Conservation (phyloP, 1,284 basidiomycete genomes). For the Cryptococcus amylolentus region DNA sequence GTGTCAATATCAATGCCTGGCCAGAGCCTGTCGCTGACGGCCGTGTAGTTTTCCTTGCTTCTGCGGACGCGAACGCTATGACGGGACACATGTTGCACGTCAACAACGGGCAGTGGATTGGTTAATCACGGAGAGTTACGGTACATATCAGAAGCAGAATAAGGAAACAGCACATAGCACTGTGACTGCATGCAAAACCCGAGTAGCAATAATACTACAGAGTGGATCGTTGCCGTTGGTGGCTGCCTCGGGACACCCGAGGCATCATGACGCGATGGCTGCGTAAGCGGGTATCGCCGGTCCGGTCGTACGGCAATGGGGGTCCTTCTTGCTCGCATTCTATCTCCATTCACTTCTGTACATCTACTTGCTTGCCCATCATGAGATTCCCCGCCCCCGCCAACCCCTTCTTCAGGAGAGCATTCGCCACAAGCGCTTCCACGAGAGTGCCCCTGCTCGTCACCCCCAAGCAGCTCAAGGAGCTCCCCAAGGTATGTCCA, state of each 20-base stretch:
- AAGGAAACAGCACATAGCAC: too few relatives aligned
- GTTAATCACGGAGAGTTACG: slow-evolving; percentile 10
- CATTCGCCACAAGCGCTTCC: slow-evolving; percentile 4
- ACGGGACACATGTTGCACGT: slow-evolving; percentile 36
- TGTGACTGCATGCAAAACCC: too few relatives aligned
- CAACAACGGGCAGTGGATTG: slow-evolving; percentile 44
- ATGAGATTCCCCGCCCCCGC: slow-evolving; percentile 11
- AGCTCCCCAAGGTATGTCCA: slow-evolving; percentile 33
- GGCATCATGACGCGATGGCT: too few relatives aligned
- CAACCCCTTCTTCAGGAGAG: slow-evolving; percentile 3
- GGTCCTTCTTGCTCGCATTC: too few relatives aligned
- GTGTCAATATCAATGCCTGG: slow-evolving; percentile 1
- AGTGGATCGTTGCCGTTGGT: too few relatives aligned
- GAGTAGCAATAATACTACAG: too few relatives aligned
- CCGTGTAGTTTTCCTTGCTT: slow-evolving; percentile 31
- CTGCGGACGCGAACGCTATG: slow-evolving; percentile 39
- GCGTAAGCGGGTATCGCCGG: too few relatives aligned
- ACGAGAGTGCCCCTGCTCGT: slow-evolving; percentile 34
- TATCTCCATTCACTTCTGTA: too few relatives aligned
- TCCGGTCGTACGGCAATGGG: rapidly evolving
- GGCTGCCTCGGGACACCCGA: too few relatives aligned
- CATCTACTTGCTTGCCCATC: background rate
- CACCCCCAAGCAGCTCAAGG: slow-evolving; percentile 32
- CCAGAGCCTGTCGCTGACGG: background rate
- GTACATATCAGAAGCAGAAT: too few relatives aligned